These are phyloP conservation scores for Microbotryum silenes-acaulis DNA, from an alignment of 1,284 basidiomycete genomes.

Conservation along the genomic window DNA sequence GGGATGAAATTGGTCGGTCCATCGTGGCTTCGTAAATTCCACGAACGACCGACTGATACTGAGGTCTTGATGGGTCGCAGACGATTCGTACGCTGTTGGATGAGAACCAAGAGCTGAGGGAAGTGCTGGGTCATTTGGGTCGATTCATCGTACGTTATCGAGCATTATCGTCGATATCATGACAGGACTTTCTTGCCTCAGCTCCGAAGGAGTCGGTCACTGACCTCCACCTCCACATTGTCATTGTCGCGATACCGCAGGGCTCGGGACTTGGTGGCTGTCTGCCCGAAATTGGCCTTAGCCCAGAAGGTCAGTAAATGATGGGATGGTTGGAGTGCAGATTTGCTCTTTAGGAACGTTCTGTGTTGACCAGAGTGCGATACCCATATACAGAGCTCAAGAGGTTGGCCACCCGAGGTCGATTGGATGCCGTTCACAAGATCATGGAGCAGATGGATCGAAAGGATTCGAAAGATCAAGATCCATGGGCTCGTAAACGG, in stretches of 20 bases:
- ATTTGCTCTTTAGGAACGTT: background rate
- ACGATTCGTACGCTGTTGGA: conserved; percentile 71
- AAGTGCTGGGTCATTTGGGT: conserved; percentile 63
- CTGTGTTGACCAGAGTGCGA: background rate
- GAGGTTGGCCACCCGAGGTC: no score
- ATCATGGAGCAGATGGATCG: no score
- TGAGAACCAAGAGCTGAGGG: conserved; percentile 75
- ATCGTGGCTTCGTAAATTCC: no score
- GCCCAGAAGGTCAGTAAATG: conserved; percentile 8
- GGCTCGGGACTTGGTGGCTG: conserved; percentile 48
- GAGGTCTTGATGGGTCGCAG: no score
- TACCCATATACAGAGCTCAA: no score
- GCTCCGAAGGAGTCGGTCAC: no score
- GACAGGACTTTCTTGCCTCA: no score
- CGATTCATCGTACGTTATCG: conserved; percentile 60
- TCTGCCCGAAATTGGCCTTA: conserved; percentile 6
- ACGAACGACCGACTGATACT: no score
- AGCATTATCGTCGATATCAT: no score
- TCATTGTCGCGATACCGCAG: conserved; percentile 60
- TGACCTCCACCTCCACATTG: conserved; percentile 50
- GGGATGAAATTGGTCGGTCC: conserved; percentile 62
- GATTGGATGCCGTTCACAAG: no score
- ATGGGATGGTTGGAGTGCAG: background rate
- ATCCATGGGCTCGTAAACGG: no score
- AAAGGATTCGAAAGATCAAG: no score